Base-by-base conservation (phyloP, 2,329 filamentous ascomycete genomes). In the Alternaria infectoria region DNA sequence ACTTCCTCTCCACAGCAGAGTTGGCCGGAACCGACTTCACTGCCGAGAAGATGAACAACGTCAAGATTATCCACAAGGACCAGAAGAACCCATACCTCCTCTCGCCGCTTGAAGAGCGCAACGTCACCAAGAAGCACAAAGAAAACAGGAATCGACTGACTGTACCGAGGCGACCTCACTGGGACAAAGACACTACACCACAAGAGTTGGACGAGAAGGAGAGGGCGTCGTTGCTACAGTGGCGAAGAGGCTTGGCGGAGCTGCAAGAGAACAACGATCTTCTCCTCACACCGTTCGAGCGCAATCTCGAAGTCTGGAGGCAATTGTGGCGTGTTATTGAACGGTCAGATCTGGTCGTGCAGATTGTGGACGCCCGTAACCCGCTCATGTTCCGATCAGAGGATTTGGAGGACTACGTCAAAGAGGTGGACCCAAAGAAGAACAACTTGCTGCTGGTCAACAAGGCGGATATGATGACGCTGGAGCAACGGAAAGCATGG, bases 401-500 rank as follows among this genome's bases (percentile, higher is more conserved):
- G 71, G 96, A 99, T 83, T 82, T 99, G 65, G 96, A 98, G 77
- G 86, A 85, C 69, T 99, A 99, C 72, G 96, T 99, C 74, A 96
- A 97, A 82, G 93, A 96, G 72, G 91, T 98, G 25, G 91, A 97
- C 74, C 82, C 89, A 2, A 90, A 89, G 77, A 98, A 99, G 84
- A 88, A 93, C 78, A 99, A 98, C 79, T 77, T 99, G 75, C 80
- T 99, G 59, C 85, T 99, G 59, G 95, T 99, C 76, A 99, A 99
- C 86, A 99, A 99, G 85, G 94, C 96, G 49, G 96, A 99, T 82
- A 97, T 99, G 96, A 94, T 99, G 92, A 97, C 94, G 2, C 80
- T 89, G 51, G 88, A 89, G 73, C 96, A 99, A 82, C 86, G 96
- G 69, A 87, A 87, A 68, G 85, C 86, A 0, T 99, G 96, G 96